phyloP scores from a whole-genome alignment of 2,329 filamentous ascomycete genomes.

The Byssothecium circinans region DNA sequence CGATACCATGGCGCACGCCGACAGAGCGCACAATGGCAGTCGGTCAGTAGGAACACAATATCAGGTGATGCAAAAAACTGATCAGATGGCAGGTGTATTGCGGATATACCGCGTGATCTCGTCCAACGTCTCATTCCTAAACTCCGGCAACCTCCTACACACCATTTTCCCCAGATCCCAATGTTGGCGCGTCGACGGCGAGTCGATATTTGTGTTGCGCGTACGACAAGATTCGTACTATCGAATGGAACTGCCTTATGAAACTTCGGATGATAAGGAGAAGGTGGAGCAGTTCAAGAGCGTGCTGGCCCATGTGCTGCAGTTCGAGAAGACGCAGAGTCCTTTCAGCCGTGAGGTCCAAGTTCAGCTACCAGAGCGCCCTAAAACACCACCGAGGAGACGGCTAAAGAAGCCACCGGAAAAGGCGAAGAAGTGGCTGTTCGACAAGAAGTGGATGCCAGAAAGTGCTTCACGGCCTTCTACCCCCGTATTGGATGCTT shows the following conservation, averaged over 20 bases:
- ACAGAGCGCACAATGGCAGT: slow-evolving; percentile 80
- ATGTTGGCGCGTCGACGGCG: slow-evolving; percentile 88
- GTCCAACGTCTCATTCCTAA: slow-evolving; percentile 79
- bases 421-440: slow-evolving; percentile 55
- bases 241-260: slow-evolving; percentile 79
- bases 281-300: slow-evolving; percentile 68
- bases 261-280: slow-evolving; percentile 63
- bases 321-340: slow-evolving; percentile 85
- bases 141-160: slow-evolving; percentile 79
- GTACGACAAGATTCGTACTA: slow-evolving; percentile 84
- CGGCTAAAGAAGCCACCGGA: slow-evolving; percentile 62
- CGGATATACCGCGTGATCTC: slow-evolving; percentile 84
- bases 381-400: slow-evolving; percentile 64
- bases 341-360: slow-evolving; percentile 80
- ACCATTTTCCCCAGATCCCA: slow-evolving; percentile 88
- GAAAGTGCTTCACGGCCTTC: slow-evolving; percentile 42
- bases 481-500: slow-evolving; percentile 32
- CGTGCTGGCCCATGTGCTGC: slow-evolving; percentile 71
- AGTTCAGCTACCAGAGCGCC: slow-evolving; percentile 70
- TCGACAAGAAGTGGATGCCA: slow-evolving; percentile 52
- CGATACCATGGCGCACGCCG: slow-evolving; percentile 72
- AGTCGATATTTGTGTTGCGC: slow-evolving; percentile 82
- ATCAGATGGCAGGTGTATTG: slow-evolving; percentile 62
- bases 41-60: slow-evolving; percentile 52
- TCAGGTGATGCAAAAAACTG: slow-evolving; percentile 10